phyloP scores from a whole-genome alignment of 2,329 filamentous ascomycete species.

The Hymenoscyphus salicellus region DNA sequence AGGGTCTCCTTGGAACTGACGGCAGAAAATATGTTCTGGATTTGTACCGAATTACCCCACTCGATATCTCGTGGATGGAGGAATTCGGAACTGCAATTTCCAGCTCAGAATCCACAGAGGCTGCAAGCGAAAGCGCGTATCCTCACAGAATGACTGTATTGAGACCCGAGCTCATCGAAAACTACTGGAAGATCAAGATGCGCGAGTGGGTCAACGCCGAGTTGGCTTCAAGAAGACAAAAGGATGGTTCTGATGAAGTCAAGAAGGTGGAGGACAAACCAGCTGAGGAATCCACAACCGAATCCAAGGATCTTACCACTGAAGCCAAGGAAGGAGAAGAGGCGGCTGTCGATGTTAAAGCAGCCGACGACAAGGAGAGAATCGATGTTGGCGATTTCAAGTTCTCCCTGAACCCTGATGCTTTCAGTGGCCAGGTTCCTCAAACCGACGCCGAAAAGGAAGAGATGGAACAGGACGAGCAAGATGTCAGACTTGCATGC shows the following conservation, averaged over 20 bases:
- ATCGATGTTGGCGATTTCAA: slow-evolving; percentile 85
- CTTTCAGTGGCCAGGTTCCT: slow-evolving; percentile 87
- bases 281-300: slow-evolving; percentile 30
- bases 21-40: slow-evolving; percentile 97
- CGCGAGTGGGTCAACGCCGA: slow-evolving; percentile 83
- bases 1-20: slow-evolving; percentile 94
- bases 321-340: slow-evolving; percentile 30
- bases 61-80: slow-evolving; percentile 90
- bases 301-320: slow-evolving; percentile 31
- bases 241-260: slow-evolving; percentile 32
- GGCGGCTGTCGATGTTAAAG: slow-evolving; percentile 24
- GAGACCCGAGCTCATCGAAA: slow-evolving; percentile 83
- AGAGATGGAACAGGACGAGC: slow-evolving; percentile 78
- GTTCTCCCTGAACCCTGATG: slow-evolving; percentile 89
- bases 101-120: slow-evolving; percentile 36
- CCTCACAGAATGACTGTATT: slow-evolving; percentile 96
- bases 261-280: slow-evolving; percentile 34
- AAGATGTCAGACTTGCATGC: slow-evolving; percentile 81
- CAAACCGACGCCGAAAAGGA: slow-evolving; percentile 88
- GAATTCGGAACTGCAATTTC: slow-evolving; percentile 55
- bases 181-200: slow-evolving; percentile 80
- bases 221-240: slow-evolving; percentile 56
- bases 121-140: slow-evolving; percentile 49
- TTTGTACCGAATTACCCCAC: slow-evolving; percentile 86
- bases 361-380: slow-evolving; percentile 49